Conservation (phyloP, 2,329 filamentous ascomycete species). For the Claviceps cyperi region DNA sequence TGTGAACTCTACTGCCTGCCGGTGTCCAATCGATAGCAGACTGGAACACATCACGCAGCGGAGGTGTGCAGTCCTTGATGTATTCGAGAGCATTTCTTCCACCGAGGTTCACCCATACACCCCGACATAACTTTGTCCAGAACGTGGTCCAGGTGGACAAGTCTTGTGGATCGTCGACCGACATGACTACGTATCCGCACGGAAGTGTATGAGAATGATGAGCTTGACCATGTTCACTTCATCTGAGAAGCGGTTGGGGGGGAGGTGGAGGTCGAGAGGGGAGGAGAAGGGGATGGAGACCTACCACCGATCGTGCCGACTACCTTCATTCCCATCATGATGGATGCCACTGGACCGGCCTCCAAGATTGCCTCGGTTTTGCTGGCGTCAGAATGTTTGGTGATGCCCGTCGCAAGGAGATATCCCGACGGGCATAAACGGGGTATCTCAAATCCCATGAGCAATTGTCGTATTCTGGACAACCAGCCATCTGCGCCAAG, state of each 20-base stretch:
- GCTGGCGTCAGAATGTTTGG: conserved; percentile 11
- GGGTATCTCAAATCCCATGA: conserved; percentile 15
- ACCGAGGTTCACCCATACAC: conserved; percentile 12
- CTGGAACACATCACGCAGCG: conserved; percentile 17
- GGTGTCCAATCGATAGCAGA: conserved; percentile 21
- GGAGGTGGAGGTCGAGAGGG: not conserved
- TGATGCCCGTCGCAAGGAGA: conserved; percentile 17
- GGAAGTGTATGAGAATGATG: not conserved
- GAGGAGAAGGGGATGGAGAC: conserved; percentile 2
- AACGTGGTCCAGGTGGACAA: conserved; percentile 17
- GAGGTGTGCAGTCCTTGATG: conserved; percentile 13
- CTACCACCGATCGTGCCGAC: conserved; percentile 17
- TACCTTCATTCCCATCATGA: conserved; percentile 16
- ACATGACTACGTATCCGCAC: conserved; percentile 7
- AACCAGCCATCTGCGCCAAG: conserved; percentile 21
- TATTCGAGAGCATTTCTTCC: conserved; percentile 22
- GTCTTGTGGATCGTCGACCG: conserved; percentile 11
- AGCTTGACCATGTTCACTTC: not conserved
- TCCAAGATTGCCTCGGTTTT: conserved; percentile 15
- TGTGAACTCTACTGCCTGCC: conserved; percentile 14
- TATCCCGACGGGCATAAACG: conserved; percentile 13
- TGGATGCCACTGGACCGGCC: conserved; percentile 17
- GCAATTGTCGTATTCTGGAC: conserved; percentile 15
- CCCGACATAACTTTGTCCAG: conserved; percentile 22
- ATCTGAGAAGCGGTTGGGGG: too few species aligned